Percentiles rank a stretch among this genome's conserved stretches.
Evolutionary conservation across 257 asterid genomes (phyloP).

Genomic region (Leonotis leonurus): DNA sequence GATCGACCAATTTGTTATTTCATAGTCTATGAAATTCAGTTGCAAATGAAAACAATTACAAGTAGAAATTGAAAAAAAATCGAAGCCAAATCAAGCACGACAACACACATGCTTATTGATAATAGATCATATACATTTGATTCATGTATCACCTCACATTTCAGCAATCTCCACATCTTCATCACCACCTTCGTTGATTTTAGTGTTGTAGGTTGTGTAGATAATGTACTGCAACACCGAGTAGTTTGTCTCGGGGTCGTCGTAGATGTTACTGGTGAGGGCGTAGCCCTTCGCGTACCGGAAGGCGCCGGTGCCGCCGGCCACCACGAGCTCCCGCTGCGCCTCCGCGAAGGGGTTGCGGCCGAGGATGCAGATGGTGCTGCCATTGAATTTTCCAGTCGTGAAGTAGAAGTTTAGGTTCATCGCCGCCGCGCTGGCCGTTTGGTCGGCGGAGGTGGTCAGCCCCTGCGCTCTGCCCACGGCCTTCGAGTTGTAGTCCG

Average conservation of each 20-base stretch:
- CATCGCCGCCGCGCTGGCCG: neutral
- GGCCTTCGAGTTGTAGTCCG: conserved; percentile 17
- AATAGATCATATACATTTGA: too few species aligned
- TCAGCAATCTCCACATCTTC: neutral
- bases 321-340: conserved; percentile 7
- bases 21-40: too few species aligned
- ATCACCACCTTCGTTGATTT: too few species aligned
- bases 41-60: too few species aligned
- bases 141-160: too few species aligned
- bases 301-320: conserved; percentile 19
- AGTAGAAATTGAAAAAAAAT: too few species aligned
- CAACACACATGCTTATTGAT: too few species aligned
- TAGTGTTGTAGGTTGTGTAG: neutral
- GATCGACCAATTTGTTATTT: too few species aligned
- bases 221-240: neutral
- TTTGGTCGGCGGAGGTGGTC: neutral
- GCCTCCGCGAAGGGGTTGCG: neutral
- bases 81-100: too few species aligned
- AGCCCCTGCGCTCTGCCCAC: conserved; percentile 41
- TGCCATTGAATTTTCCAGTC: conserved; percentile 1
- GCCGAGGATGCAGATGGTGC: conserved; percentile 1
- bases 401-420: conserved; percentile 5
- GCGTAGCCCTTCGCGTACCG: conserved; percentile 8
- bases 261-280: neutral
- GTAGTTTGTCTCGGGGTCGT: neutral